These are phyloP conservation scores for Tillandsia leiboldiana DNA, from an alignment of 176 grass and related monocot genomes.

Conservation along the genomic window DNA sequence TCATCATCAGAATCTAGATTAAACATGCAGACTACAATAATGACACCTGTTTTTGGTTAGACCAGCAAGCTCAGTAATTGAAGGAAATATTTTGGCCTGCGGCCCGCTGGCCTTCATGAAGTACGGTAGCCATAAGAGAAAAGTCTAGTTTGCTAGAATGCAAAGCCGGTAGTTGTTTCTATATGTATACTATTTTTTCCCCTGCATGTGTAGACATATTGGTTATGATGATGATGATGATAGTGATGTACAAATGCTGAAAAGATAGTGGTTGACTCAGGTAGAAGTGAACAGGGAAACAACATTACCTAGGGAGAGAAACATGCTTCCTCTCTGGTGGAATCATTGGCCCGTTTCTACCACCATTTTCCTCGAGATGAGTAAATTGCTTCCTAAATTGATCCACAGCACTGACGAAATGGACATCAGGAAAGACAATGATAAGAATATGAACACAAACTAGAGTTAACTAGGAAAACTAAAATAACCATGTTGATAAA, in stretches of 20 bases:
- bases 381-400: slow-evolving; percentile 95
- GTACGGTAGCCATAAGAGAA: no score
- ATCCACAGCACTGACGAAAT: slow-evolving; percentile 61
- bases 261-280: neutral
- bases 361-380: slow-evolving; percentile 81
- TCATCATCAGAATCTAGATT: neutral
- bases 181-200: no score
- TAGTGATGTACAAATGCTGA: neutral
- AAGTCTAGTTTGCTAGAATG: no score
- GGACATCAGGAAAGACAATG: slow-evolving; percentile 12
- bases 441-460: slow-evolving; percentile 8
- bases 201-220: no score
- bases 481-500: slow-evolving; percentile 6
- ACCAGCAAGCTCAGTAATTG: no score
- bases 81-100: no score
- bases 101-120: no score
- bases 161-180: no score
- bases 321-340: slow-evolving; percentile 72
- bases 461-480: slow-evolving; percentile 9
- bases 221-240: neutral
- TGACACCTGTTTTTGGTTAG: neutral
- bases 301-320: slow-evolving; percentile 91
- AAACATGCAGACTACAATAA: neutral
- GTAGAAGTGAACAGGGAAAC: neutral
- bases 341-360: slow-evolving; percentile 29